Evolutionary conservation across 306 rosid genomes (phyloP), one percentile per base, ranked within the genome.

Genomic region (Echinosophora koreensis): DNA sequence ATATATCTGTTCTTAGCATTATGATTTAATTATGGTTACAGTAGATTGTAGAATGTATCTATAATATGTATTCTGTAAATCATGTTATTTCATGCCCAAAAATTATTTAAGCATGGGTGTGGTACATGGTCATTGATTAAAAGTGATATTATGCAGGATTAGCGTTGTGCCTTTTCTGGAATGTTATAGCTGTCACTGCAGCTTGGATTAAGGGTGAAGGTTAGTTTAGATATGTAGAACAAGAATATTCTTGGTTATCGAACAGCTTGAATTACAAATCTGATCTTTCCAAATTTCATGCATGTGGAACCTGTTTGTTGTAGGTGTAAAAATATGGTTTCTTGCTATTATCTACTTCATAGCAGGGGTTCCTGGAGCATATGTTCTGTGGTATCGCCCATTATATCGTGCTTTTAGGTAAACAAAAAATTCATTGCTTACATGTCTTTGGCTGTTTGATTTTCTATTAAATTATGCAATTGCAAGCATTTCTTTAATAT

Each of bases 151-250:
- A 44, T 69, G 82, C 91, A 94, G 98, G 98, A 65, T n/a, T 94
- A 74, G 62, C 79, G 35, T 69, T 87, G 35, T 94, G 98, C 88
- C 96, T 94, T 52, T 35, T 80, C 30, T 94, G 98, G 98, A 94
- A 94, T 71, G 54, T 94, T 52, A 65, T 94, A 66, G 94, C 98
- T 69, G 96, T 94, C 71, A 86, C 93, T 61, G 66, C 94, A 6
- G 97, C 97, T 27, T 94, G 97, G 97, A 94, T 94, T 73, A 92
- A 88, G 89, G 97, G 97, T 18, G 96, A 84, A 89, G 96, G 98
- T 90, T 63, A 76, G 82, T 73, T 73, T 17, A 60, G 32, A 70
- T 16, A 49, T 54, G 27, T 18, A 51, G 32, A 28, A 38, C 62
- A 67, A 28, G 54, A 67, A 67, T 50, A 42, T 77, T 73, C 39